Conservation (phyloP, 257 asterid genomes). For the Phtheirospermum japonicum region DNA sequence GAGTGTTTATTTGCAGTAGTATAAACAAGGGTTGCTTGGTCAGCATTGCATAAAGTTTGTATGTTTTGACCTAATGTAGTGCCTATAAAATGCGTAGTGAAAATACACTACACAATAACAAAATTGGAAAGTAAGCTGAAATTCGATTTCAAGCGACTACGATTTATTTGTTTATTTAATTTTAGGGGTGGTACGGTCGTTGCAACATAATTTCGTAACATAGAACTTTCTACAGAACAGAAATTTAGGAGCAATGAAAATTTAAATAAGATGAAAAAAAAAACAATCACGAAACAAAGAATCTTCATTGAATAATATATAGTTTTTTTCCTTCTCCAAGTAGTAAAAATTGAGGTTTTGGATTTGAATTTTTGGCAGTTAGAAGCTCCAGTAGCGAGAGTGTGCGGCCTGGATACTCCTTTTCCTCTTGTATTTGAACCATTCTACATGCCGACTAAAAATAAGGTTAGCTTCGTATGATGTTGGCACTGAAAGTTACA, state of each 20-base stretch:
- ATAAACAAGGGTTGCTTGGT: too few species aligned
- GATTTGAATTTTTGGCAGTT: slow-evolving; percentile 44
- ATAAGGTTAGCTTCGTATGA: slow-evolving; percentile 53
- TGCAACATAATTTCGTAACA: too few species aligned
- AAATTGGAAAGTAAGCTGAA: too few species aligned
- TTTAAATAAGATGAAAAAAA: too few species aligned
- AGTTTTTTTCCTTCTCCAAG: too few species aligned
- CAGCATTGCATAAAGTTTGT: neutral
- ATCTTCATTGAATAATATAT: neutral
- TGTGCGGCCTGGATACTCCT: slow-evolving; percentile 92
- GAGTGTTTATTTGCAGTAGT: neutral
- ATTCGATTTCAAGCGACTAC: too few species aligned
- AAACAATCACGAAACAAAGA: neutral
- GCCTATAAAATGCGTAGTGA: too few species aligned
- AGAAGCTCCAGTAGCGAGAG: slow-evolving; percentile 93
- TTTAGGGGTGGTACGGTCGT: too few species aligned
- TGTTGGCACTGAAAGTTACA: neutral
- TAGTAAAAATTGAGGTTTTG: too few species aligned
- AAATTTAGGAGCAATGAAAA: neutral
- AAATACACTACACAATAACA: too few species aligned
- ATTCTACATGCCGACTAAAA: slow-evolving; percentile 85
- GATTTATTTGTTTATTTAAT: too few species aligned
- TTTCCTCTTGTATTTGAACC: slow-evolving; percentile 96
- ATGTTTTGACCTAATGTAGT: neutral
- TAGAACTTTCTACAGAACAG: too few species aligned